Percentiles rank a stretch among this genome's conserved stretches.
Evolutionary conservation across 2,329 filamentous ascomycete genomes (phyloP).

Genomic region (Ascochyta fabae): DNA sequence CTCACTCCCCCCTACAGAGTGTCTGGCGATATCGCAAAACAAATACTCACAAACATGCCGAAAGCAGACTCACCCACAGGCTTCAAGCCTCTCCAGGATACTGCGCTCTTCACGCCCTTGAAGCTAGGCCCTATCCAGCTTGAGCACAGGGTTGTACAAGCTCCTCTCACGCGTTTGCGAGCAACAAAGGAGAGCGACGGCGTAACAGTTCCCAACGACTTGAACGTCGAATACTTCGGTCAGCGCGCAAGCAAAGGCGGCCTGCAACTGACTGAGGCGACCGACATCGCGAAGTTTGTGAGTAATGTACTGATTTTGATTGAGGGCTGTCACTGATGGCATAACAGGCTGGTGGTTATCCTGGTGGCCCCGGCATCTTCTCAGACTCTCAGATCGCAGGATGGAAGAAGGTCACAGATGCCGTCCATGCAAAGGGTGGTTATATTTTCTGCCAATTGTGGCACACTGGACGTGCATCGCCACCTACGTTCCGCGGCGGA

Average conservation of each 20-base stretch:
- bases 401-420: conserved; percentile 60
- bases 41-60: conserved; percentile 32
- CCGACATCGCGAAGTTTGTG: conserved; percentile 48
- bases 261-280: conserved; percentile 65
- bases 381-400: conserved; percentile 53
- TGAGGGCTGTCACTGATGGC: conserved; percentile 24
- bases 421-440: conserved; percentile 59
- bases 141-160: conserved; percentile 49
- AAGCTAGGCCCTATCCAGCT: conserved; percentile 44
- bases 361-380: conserved; percentile 43
- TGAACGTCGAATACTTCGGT: conserved; percentile 59
- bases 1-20: background rate
- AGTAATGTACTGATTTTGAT: conserved; percentile 1
- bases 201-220: conserved; percentile 56
- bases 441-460: conserved; percentile 56
- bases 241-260: conserved; percentile 63
- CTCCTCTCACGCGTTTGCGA: conserved; percentile 52
- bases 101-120: conserved; percentile 42
- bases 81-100: conserved; percentile 42
- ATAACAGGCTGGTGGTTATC: conserved; percentile 49
- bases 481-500: conserved; percentile 49
- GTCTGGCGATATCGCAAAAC: background rate
- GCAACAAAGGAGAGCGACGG: conserved; percentile 57
- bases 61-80: conserved; percentile 39
- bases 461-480: conserved; percentile 56